Conservation (phyloP, 805 yeast species). For the Metschnikowia hibisci region DNA sequence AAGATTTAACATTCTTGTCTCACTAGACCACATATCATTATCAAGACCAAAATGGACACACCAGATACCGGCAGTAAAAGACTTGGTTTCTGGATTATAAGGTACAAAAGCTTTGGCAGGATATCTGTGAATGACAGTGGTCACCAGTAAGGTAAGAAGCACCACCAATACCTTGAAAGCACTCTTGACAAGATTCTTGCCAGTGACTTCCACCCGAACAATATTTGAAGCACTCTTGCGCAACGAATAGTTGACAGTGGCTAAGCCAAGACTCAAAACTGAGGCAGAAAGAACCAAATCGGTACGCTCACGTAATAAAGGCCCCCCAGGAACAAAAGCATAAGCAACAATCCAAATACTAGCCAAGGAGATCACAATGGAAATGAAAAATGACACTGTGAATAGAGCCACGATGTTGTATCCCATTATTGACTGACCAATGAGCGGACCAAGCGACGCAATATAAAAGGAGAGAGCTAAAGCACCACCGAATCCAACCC, state of each 20-base stretch:
- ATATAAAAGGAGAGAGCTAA: conserved; percentile 57
- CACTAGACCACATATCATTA: conserved; percentile 97
- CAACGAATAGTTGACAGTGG: conserved; percentile 41
- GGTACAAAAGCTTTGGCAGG: conserved; percentile 65
- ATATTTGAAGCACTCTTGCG: conserved; percentile 24
- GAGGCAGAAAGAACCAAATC: conserved; percentile 65
- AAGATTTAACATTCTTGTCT: conserved; percentile 80
- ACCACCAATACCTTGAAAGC: conserved; percentile 36
- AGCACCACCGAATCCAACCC: conserved; percentile 79
- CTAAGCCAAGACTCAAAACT: conserved; percentile 49
- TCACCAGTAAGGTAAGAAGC: conserved; percentile 49
- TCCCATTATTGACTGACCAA: conserved; percentile 55
- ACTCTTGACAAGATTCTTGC: conserved; percentile 21
- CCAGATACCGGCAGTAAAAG: conserved; percentile 96
- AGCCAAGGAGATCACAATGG: conserved; percentile 60
- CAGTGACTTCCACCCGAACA: conserved; percentile 19
- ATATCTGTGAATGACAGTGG: conserved; percentile 52
- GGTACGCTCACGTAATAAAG: conserved; percentile 80
- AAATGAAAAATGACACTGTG: conserved; percentile 44
- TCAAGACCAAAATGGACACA: conserved; percentile 96
- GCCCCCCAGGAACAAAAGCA: conserved; percentile 97
- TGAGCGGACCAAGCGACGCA: conserved; percentile 53
- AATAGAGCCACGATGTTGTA: conserved; percentile 55
- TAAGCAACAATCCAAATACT: conserved; percentile 98
- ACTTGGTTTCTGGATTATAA: conserved; percentile 45